Percentiles rank a stretch among this genome's conserved stretches.
phyloP scores from a whole-genome alignment of 2,329 filamentous ascomycete species.

The Cercospora zeae-maydis region DNA sequence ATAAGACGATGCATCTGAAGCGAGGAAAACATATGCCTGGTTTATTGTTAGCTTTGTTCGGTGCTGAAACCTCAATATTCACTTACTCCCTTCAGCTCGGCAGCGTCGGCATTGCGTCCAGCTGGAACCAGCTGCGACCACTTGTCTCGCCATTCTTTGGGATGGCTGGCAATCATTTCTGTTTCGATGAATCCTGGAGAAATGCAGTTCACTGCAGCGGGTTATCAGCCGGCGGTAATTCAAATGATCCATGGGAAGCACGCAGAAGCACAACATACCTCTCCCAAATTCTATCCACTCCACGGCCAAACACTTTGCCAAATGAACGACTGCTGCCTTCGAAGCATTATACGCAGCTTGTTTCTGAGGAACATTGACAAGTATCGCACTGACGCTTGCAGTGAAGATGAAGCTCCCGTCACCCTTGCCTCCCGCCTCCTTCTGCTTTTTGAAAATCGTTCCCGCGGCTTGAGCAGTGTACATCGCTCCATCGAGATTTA shows the following conservation, averaged over 20 bases:
- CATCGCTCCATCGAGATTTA: constrained; percentile 76
- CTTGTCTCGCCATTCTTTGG: constrained; percentile 39
- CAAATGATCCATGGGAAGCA: not conserved
- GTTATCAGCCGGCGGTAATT: not conserved
- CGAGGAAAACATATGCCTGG: constrained; percentile 49
- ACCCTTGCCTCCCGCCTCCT: constrained; percentile 59
- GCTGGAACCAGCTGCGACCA: constrained; percentile 43
- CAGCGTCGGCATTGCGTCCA: constrained; percentile 37
- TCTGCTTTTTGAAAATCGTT: constrained; percentile 70
- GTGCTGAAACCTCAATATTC: not conserved
- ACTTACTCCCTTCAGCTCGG: constrained; percentile 38
- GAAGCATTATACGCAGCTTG: constrained; percentile 69
- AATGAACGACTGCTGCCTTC: constrained; percentile 63
- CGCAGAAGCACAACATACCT: constrained; percentile 14
- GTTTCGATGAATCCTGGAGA: constrained; percentile 43
- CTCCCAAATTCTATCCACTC: constrained; percentile 63
- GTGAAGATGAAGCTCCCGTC: constrained; percentile 64
- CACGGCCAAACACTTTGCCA: constrained; percentile 64
- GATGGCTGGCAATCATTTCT: constrained; percentile 38
- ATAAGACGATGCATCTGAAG: constrained; percentile 48
- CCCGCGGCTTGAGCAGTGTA: constrained; percentile 77
- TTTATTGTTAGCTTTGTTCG: not conserved
- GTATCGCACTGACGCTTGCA: constrained; percentile 64
- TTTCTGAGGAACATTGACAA: constrained; percentile 69
- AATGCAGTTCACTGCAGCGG: constrained; percentile 38